Evolutionary conservation across 2,329 filamentous ascomycete genomes (phyloP), one percentile per base, ranked within the genome.

Genomic region (Scedosporium boydii): DNA sequence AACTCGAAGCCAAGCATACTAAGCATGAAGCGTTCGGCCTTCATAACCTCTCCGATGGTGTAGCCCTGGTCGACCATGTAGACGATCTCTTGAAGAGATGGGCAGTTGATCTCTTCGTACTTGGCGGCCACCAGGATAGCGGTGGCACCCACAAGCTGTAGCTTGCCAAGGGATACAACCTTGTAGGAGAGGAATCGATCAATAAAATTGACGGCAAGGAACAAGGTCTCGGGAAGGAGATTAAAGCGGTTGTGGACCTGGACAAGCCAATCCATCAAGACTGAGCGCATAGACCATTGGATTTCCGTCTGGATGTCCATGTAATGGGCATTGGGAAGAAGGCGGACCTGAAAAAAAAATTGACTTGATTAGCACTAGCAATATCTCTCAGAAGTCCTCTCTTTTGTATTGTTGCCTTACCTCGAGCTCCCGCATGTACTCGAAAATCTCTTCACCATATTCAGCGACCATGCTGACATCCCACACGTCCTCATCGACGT

Each of bases 91-190:
- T 89, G 85, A 23, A 99, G 87, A 0, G 93, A 96, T 26, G 93
- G 95, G 74, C 93, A 96, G 76, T 96, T 96, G 79, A 99, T 97
- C 78, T 99, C 95, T 75, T 99, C 95, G 72, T 97, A 99, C 77
- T 99, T 99, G 68, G 95, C 90, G 12, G 95, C 95, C 64, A 99
- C 88, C 69, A 98, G 93, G 67, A 99, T 89, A 27, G 95, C 95
- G 3, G 95, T 98, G 23, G 95, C 93, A 57, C 95, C 95, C 60
- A 98, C 95, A 16, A 99, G 85, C 77, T 99, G 95, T 56, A 99
- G 82, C 77, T 98, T 98, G 65, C 89, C 90, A 14, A 98, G 84
- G 1, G 95, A 98, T 41, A 99, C 93, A 44, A 97, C 87, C 80
- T 99, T 99, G 79, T 85, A 86, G 1, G 93, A 95, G 23, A 99